Evolutionary conservation across 2,329 filamentous ascomycete species (phyloP), one percentile per base, ranked within the genome.

Genomic region (Pseudopithomyces maydicus): DNA sequence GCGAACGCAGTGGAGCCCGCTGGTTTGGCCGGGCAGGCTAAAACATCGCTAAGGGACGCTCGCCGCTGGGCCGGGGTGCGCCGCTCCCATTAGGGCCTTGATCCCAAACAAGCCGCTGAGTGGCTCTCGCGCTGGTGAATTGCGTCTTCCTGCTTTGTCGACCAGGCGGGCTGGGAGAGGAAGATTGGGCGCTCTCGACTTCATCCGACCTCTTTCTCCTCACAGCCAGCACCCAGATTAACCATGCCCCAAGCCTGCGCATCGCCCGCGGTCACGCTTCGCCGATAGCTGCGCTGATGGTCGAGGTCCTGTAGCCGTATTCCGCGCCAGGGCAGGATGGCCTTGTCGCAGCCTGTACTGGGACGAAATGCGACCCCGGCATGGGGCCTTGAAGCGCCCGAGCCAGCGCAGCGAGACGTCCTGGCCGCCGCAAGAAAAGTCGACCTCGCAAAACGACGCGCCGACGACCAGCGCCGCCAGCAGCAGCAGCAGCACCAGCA

Each of bases 321-420:
- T 39, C 52, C 52, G 26, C 54, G 43, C 50, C 49, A 45, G 71
- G 67, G 67, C 62, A 73, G 61, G 61, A 75, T 75, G 74, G 70
- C 70, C 59, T 59, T 69, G 58, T 64, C 71, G 35, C 48, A 43
- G 48, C 23, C 48, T 63, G 65, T 68, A 56, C 64, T 68, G 70
- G 68, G 69, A 58, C 66, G 69, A 61, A 66, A 71, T 60, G 65
- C 61, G 62, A 56, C 57, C 58, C 66, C 61, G 38, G 38, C 38
- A 20, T 51, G 48, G 38, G 26, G 11, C 26, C 38, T 29, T 35
- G 10, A 42, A 41, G 23, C 33, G 48, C 63, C 55, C 48, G 57
- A 62, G 48, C 54, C 55, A 50, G 59, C 57, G 55, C 71, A 73
- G 63, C 64, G 65, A 59, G 67, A 69, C 38, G 41, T 67, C 46